Percentiles rank a stretch among this genome's conserved stretches.
These are phyloP conservation scores for Vigna trinervia DNA, from an alignment of 306 rosid genomes.

Conservation along the genomic window DNA sequence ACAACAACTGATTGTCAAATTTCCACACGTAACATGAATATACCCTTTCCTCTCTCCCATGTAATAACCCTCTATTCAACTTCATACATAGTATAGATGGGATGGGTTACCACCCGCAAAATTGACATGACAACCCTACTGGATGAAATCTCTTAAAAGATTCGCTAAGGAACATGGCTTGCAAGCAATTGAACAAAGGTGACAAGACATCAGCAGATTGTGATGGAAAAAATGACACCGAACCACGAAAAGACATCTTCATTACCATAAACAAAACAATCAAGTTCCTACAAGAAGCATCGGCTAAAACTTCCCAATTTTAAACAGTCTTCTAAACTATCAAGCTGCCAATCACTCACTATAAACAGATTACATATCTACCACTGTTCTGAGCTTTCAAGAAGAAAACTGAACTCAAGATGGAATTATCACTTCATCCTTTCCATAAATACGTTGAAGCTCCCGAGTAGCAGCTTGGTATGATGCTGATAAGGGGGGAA, in stretches of 20 bases:
- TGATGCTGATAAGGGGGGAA: conserved; percentile 62
- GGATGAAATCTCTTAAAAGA: conserved; percentile 13
- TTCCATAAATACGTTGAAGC: conserved; percentile 97
- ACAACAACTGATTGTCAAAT: not conserved
- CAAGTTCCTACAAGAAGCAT: conserved; percentile 53
- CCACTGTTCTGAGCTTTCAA: conserved; percentile 41
- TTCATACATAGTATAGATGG: not conserved
- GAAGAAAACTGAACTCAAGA: conserved; percentile 58
- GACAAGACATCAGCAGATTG: conserved; percentile 32
- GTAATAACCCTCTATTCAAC: conserved; percentile 7
- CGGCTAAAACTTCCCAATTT: conserved; percentile 45
- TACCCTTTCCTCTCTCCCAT: not conserved
- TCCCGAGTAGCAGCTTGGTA: conserved; percentile 95
- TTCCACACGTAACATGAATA: not conserved
- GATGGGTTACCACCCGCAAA: conserved; percentile 25
- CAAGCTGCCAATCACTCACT: conserved; percentile 46
- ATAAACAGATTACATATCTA: conserved; percentile 56
- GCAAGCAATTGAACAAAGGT: not conserved
- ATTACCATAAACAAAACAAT: conserved; percentile 35
- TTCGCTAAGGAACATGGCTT: not conserved
- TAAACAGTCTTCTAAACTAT: conserved; percentile 44
- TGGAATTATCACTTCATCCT: conserved; percentile 69
- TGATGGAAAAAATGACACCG: conserved; percentile 6
- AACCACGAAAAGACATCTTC: conserved; percentile 43
- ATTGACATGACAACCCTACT: conserved; percentile 4